Base-by-base conservation (phyloP, 1,139 yeast genomes). In the Candida buenavistaensis region DNA sequence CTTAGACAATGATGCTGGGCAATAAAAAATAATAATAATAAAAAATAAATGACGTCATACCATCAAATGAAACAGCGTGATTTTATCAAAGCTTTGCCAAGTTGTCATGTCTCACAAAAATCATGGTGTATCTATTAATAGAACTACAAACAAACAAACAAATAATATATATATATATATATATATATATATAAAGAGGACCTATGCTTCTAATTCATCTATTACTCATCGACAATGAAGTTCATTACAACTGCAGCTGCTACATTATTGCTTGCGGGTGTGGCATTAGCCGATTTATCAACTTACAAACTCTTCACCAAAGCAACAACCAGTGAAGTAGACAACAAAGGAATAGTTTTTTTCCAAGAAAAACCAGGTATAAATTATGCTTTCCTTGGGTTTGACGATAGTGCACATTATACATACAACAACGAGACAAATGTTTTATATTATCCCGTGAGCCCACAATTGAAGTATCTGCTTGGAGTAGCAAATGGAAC, bases 321-420 rank as follows among this genome's bases (percentile, higher is more conserved):
- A 32, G 55, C 69, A 11, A 46, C 54, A 26, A 43, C 46, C 34
- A 27, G 28, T 24, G 42, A 40, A 6, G 29, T 54, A 33, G 39
- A 50, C 45, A 63, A 62, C 20, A 39, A 52, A 23, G 64, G 62
- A 28, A 43, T 72, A 32, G 37, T 50, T 25, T 44, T 60, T 23
- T 40, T 44, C 28, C 81, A 75, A 49, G 78, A 70, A 54, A 81
- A 81, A 50, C 81, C 82, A 30, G 82, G 72, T 38, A 55, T 73
- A 47, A 62, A 68, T 58, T 74, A 68, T 52, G 49, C 64, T 32
- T 64, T 69, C 52, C 46, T 72, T 14, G 32, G 28, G 12, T n/a
- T n/a, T n/a, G 22, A 21, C n/a, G 26, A 13, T 20, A 20, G n/a
- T 4, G 17, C 14, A 3, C 14, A 23, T 11, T 8, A 20, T 10